Conservation (phyloP, 1,284 basidiomycete genomes). For the Caloboletus inedulis region DNA sequence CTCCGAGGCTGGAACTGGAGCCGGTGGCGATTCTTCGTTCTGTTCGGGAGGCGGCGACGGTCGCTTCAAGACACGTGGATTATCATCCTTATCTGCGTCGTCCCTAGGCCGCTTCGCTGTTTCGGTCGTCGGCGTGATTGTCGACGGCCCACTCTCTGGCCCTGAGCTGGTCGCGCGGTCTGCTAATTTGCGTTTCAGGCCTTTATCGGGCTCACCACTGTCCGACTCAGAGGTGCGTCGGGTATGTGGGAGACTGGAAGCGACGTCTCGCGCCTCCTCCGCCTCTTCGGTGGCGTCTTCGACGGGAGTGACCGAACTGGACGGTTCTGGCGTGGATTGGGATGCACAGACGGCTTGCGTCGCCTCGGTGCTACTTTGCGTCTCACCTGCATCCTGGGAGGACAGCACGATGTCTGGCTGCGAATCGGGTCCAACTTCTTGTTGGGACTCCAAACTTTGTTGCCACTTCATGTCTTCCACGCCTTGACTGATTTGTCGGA, state of each 20-base stretch:
- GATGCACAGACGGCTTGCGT: conserved; percentile 17
- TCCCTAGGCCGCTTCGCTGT: conserved; percentile 35
- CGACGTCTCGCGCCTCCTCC: conserved; percentile 21
- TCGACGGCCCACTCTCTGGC: conserved; percentile 23
- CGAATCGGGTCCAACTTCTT: conserved; percentile 9
- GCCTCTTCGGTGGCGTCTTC: conserved; percentile 26
- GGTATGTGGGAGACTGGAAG: conserved; percentile 32
- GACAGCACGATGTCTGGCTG: conserved; percentile 3
- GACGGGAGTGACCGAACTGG: conserved; percentile 18
- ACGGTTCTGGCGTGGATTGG: conserved; percentile 7
- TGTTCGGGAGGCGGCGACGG: conserved; percentile 67
- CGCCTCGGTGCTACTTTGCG: conserved; percentile 10
- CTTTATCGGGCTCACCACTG: conserved; percentile 49
- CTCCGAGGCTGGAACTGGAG: conserved; percentile 15
- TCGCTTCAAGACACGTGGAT: conserved; percentile 54
- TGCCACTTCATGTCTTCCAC: conserved; percentile 73
- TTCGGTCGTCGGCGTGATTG: conserved; percentile 14
- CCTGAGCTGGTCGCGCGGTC: conserved; percentile 42
- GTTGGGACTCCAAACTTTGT: conserved; percentile 31
- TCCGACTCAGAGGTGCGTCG: conserved; percentile 32
- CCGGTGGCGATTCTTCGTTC: conserved; percentile 28
- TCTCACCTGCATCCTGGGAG: conserved; percentile 14
- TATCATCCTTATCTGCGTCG: conserved; percentile 33
- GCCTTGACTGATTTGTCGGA: conserved; percentile 71
- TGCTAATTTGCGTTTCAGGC: conserved; percentile 60